phyloP scores from a whole-genome alignment of 768 basidiomycete species.

The Ephemerocybe angulata region DNA sequence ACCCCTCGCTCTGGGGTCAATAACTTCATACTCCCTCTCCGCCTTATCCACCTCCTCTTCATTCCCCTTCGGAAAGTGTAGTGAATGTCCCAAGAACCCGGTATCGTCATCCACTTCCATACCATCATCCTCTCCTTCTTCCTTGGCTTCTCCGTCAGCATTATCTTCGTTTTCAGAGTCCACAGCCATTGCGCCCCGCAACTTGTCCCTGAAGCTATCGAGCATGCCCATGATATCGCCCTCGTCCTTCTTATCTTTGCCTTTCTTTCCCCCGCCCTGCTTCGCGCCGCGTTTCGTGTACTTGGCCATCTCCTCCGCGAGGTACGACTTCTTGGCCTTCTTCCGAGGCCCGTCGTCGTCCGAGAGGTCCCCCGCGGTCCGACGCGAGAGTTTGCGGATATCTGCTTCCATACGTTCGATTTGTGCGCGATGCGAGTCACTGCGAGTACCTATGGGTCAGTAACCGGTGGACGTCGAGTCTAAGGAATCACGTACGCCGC shows the following conservation, averaged over 20 bases:
- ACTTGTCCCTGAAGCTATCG: slow-evolving; percentile 66
- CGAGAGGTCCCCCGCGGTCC: slow-evolving; percentile 50
- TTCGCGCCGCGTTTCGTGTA: slow-evolving; percentile 66
- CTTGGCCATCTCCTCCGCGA: slow-evolving; percentile 79
- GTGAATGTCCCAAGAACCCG: slow-evolving; percentile 68
- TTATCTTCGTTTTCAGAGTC: slow-evolving; percentile 20
- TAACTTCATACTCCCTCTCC: slow-evolving; percentile 84
- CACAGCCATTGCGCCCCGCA: slow-evolving; percentile 43
- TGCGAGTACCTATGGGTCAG: slow-evolving; percentile 26
- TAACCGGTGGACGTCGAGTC: background rate
- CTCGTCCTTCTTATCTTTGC: slow-evolving; percentile 58
- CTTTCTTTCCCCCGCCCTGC: slow-evolving; percentile 40
- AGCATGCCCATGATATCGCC: slow-evolving; percentile 65
- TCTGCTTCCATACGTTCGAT: slow-evolving; percentile 88
- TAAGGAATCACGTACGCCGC: slow-evolving; percentile 44
- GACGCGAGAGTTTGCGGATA: slow-evolving; percentile 71
- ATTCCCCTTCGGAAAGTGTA: slow-evolving; percentile 78
- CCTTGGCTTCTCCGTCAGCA: slow-evolving; percentile 15
- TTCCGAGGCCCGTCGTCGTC: slow-evolving; percentile 62
- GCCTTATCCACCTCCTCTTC: slow-evolving; percentile 73
- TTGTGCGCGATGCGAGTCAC: slow-evolving; percentile 64
- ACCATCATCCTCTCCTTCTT: slow-evolving; percentile 19
- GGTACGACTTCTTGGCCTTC: slow-evolving; percentile 63
- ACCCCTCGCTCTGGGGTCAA: slow-evolving; percentile 73
- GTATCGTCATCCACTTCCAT: slow-evolving; percentile 78